Percentiles rank a stretch among this genome's conserved stretches.
Conservation (phyloP, 441 rosid genomes). For the Capsella rubella region DNA sequence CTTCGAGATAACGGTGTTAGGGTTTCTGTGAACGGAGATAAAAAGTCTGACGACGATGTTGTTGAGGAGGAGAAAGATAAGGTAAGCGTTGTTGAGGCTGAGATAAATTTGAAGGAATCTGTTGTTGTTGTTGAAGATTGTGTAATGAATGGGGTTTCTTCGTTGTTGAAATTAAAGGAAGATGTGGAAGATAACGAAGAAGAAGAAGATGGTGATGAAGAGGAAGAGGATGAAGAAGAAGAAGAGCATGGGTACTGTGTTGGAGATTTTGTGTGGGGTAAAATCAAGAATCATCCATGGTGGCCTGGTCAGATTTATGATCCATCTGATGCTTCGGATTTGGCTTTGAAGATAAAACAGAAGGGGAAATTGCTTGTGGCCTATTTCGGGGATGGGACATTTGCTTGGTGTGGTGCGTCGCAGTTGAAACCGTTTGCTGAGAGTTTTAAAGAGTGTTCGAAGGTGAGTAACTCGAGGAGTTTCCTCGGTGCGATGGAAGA, state of each 20-base stretch:
- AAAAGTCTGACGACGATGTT: conserved; percentile 10
- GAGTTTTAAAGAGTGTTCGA: conserved; percentile 66
- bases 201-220: conserved; percentile 22
- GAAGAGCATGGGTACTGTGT: conserved; percentile 57
- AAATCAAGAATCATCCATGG: conserved; percentile 93
- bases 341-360: conserved; percentile 59
- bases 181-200: not conserved
- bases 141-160: conserved; percentile 72
- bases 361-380: conserved; percentile 78
- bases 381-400: conserved; percentile 83
- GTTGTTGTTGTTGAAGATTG: conserved; percentile 56
- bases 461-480: conserved; percentile 61
- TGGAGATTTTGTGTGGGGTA: conserved; percentile 97
- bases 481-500: conserved; percentile 62
- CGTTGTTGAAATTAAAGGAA: conserved; percentile 48
- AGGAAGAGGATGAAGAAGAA: conserved; percentile 50
- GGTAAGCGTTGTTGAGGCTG: conserved; percentile 3
- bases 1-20: conserved; percentile 50
- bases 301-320: conserved; percentile 97
- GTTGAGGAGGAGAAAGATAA: conserved; percentile 4
- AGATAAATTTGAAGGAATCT: conserved; percentile 7
- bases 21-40: conserved; percentile 55
- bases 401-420: conserved; percentile 87
- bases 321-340: conserved; percentile 73
- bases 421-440: conserved; percentile 86